Evolutionary conservation across 2,329 filamentous ascomycete species (phyloP).

Genomic region (Fusarium nematophilum): DNA sequence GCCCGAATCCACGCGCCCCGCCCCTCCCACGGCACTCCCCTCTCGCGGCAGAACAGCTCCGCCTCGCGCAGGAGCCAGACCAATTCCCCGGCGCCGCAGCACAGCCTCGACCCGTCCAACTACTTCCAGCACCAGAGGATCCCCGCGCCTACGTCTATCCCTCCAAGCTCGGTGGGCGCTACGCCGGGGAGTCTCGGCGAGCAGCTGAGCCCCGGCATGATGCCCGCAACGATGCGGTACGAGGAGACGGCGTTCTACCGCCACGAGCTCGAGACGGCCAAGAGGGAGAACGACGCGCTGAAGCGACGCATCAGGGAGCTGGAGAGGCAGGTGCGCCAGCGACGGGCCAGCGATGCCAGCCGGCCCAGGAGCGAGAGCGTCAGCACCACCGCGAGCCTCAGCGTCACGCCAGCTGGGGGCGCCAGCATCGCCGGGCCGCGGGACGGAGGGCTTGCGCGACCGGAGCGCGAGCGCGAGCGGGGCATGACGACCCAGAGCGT

Average conservation of each 20-base stretch:
- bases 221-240: conserved; percentile 69
- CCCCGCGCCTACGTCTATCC: conserved; percentile 48
- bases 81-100: conserved; percentile 58
- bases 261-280: conserved; percentile 69
- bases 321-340: conserved; percentile 65
- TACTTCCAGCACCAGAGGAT: conserved; percentile 63
- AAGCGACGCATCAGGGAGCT: conserved; percentile 72
- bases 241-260: conserved; percentile 72
- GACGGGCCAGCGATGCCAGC: conserved; percentile 60
- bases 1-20: conserved; percentile 58
- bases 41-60: conserved; percentile 67
- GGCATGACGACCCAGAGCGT: conserved; percentile 56
- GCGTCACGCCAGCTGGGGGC: conserved; percentile 50
- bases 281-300: conserved; percentile 72
- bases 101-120: conserved; percentile 57
- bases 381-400: conserved; percentile 64
- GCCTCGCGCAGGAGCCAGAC: conserved; percentile 65
- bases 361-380: conserved; percentile 63
- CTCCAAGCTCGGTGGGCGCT: conserved; percentile 53
- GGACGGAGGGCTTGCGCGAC: conserved; percentile 46
- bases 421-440: conserved; percentile 60
- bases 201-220: conserved; percentile 63
- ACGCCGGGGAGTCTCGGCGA: conserved; percentile 54
- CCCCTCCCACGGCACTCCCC: conserved; percentile 56
- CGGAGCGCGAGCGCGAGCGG: conserved; percentile 53